Percentiles rank a stretch among this genome's conserved stretches.
Evolutionary conservation across 768 basidiomycete species (phyloP).

Genomic region (Boletellus emodensis): DNA sequence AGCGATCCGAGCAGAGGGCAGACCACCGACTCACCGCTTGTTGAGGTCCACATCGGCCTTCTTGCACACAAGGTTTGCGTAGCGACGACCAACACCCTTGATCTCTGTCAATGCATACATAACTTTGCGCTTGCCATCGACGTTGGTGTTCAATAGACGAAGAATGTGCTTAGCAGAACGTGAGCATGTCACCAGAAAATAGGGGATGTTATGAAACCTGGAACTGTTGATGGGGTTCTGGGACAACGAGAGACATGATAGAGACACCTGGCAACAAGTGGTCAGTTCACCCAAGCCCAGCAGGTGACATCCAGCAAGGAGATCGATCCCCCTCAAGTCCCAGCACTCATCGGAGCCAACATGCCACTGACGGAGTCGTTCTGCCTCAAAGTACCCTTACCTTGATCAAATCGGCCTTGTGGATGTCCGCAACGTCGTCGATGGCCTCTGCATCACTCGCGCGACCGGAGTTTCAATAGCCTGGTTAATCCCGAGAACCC

Average conservation of each 20-base stretch:
- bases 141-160: conserved; percentile 99
- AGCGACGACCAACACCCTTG: conserved; percentile 99
- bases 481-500: conserved; percentile 18
- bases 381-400: conserved; percentile 18
- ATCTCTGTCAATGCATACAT: conserved; percentile 99
- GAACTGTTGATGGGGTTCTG: conserved; percentile 93
- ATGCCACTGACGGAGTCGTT: not conserved
- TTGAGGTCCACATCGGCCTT: conserved; percentile 99
- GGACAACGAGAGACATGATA: conserved; percentile 94
- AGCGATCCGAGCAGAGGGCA: conserved; percentile 1
- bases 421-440: conserved; percentile 16
- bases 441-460: not conserved
- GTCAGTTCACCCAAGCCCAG: conserved; percentile 15
- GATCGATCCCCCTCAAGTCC: not conserved
- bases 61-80: conserved; percentile 99
- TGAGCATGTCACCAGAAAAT: conserved; percentile 1
- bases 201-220: conserved; percentile 51
- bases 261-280: conserved; percentile 1
- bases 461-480: conserved; percentile 22
- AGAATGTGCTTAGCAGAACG: conserved; percentile 77
- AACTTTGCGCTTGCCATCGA: conserved; percentile 98
- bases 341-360: not conserved
- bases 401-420: conserved; percentile 21
- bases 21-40: conserved; percentile 75
- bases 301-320: conserved; percentile 20